phyloP scores from a whole-genome alignment of 345 rosid genomes.

The Salix arbutifolia region DNA sequence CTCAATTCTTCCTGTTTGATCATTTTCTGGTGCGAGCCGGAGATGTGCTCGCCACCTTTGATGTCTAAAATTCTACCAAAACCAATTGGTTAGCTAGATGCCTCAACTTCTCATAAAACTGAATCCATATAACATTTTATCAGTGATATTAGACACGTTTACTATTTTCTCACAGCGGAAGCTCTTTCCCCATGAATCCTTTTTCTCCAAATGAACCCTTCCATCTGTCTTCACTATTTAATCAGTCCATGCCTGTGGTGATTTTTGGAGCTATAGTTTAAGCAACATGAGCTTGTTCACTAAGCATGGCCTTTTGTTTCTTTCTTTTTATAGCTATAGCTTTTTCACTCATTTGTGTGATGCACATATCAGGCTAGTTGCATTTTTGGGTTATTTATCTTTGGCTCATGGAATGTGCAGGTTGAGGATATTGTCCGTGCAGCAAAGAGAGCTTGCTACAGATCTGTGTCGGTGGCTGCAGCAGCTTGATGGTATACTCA shows the following conservation, averaged over 20 bases:
- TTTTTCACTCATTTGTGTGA: background rate
- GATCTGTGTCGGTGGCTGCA: slow-evolving; percentile 34
- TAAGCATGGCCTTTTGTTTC: background rate
- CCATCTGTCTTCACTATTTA: background rate
- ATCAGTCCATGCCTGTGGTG: background rate
- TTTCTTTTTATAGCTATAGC: background rate
- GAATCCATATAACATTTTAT: background rate
- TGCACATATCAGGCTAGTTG: background rate
- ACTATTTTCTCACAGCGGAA: background rate
- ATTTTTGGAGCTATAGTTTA: background rate
- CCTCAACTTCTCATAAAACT: background rate
- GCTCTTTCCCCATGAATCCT: background rate
- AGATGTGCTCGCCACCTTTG: background rate
- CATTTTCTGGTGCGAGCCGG: background rate
- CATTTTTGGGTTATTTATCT: background rate
- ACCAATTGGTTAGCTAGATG: background rate
- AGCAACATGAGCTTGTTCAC: background rate
- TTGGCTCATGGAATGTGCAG: slow-evolving; percentile 25
- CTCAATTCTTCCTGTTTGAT: slow-evolving; percentile 3
- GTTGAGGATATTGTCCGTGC: slow-evolving; percentile 61
- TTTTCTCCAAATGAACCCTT: background rate
- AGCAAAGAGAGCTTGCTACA: slow-evolving; percentile 60
- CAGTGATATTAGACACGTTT: background rate
- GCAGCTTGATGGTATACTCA: slow-evolving; percentile 9
- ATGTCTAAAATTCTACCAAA: background rate